Percentiles rank a stretch among this genome's conserved stretches.
phyloP scores from a whole-genome alignment of 164 flowering plant genomes.

The Vitis labrusca region DNA sequence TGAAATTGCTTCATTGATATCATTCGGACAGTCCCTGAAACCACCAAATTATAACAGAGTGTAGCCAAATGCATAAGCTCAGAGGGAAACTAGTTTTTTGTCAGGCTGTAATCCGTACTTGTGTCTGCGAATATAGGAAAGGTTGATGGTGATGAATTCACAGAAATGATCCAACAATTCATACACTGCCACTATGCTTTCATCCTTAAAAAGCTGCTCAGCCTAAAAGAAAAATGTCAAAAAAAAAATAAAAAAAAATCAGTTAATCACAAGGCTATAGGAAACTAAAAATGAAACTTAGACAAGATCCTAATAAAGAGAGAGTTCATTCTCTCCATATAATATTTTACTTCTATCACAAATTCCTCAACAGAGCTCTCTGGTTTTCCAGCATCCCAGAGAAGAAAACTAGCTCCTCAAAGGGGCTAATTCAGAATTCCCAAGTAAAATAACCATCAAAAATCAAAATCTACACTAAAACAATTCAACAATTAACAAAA shows the following conservation, averaged over 20 bases:
- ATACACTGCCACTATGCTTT: slow-evolving; percentile 43
- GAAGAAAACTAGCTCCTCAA: too few relatives aligned
- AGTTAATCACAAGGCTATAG: too few relatives aligned
- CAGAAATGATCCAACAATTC: slow-evolving; percentile 65
- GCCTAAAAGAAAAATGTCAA: slow-evolving; percentile 36
- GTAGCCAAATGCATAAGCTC: neutral
- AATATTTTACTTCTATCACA: too few relatives aligned
- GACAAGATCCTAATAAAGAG: too few relatives aligned
- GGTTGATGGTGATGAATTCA: slow-evolving; percentile 54
- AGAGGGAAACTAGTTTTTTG: neutral
- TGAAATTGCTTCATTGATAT: slow-evolving; percentile 79
- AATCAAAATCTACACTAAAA: too few relatives aligned
- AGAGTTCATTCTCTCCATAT: too few relatives aligned
- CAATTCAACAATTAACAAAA: too few relatives aligned
- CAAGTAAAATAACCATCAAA: too few relatives aligned
- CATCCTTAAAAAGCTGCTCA: slow-evolving; percentile 65
- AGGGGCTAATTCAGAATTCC: too few relatives aligned
- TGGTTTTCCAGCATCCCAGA: too few relatives aligned
- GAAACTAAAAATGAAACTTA: too few relatives aligned
- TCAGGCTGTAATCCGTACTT: slow-evolving; percentile 33
- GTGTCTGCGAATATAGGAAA: slow-evolving; percentile 68
- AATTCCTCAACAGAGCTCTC: too few relatives aligned
- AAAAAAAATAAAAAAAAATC: neutral
- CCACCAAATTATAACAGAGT: neutral
- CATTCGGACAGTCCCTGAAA: slow-evolving; percentile 76